phyloP scores from a whole-genome alignment of 2,329 filamentous ascomycete genomes.

The Reticulascus tulasneorum region DNA sequence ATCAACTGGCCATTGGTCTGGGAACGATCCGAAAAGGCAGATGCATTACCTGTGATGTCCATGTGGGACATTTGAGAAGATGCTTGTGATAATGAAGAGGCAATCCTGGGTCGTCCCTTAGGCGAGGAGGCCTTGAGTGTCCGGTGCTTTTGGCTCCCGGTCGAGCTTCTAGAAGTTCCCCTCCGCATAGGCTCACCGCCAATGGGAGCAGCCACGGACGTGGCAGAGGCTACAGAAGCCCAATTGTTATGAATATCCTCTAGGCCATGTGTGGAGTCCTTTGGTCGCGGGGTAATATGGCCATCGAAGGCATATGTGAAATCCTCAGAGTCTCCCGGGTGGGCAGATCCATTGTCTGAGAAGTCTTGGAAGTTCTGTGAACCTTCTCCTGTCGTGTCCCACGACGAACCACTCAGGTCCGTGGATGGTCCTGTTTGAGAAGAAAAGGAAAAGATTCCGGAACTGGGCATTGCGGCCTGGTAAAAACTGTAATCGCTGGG shows the following conservation, averaged over 20 bases:
- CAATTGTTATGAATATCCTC: slow-evolving; percentile 47
- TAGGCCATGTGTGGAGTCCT: slow-evolving; percentile 41
- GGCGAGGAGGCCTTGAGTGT: slow-evolving; percentile 36
- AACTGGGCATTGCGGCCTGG: slow-evolving; percentile 46
- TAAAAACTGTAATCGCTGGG: slow-evolving; percentile 54
- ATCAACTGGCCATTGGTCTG: slow-evolving; percentile 33
- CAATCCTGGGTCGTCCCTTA: slow-evolving; percentile 37
- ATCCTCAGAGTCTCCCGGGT: slow-evolving; percentile 51
- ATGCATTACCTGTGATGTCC: slow-evolving; percentile 49
- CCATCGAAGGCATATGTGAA: slow-evolving; percentile 43
- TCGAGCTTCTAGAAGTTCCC: slow-evolving; percentile 38
- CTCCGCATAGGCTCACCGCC: slow-evolving; percentile 40
- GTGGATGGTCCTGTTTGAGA: slow-evolving; percentile 58
- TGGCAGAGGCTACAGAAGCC: slow-evolving; percentile 33
- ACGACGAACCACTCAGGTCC: slow-evolving; percentile 50
- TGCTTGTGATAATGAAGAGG: slow-evolving; percentile 44
- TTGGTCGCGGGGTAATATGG: slow-evolving; percentile 50
- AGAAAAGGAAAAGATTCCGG: slow-evolving; percentile 55
- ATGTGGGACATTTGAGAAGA: slow-evolving; percentile 47
- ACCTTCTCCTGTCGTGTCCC: slow-evolving; percentile 55
- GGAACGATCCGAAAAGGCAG: slow-evolving; percentile 37
- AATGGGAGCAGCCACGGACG: slow-evolving; percentile 22
- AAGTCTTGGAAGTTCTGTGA: slow-evolving; percentile 56
- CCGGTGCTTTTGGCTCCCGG: slow-evolving; percentile 41
- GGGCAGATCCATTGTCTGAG: slow-evolving; percentile 45